phyloP scores from a whole-genome alignment of 495 filamentous ascomycete species.

The Lasiosphaeris hirsuta region DNA sequence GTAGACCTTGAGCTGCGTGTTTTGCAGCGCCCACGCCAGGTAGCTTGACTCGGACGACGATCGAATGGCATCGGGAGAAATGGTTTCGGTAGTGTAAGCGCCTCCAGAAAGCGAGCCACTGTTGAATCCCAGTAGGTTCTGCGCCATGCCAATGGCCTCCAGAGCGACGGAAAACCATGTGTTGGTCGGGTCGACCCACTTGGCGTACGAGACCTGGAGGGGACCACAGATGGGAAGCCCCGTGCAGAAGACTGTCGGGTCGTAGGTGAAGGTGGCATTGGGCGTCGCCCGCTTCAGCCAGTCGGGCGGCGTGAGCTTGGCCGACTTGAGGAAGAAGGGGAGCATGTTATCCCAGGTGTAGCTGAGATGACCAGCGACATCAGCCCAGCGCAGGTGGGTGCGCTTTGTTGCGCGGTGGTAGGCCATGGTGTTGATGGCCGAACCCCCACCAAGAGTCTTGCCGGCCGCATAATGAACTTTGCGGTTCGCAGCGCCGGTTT shows the following conservation, averaged over 20 bases:
- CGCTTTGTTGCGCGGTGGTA: constrained; percentile 37
- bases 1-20: constrained; percentile 31
- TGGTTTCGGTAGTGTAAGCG: constrained; percentile 27
- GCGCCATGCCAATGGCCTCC: constrained; percentile 30
- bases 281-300: constrained; percentile 16
- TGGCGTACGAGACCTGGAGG: constrained; percentile 18
- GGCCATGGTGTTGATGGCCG: constrained; percentile 52
- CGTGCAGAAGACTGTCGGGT: constrained; percentile 18
- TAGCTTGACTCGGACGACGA: constrained; percentile 25
- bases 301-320: constrained; percentile 33
- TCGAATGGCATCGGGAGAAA: constrained; percentile 20
- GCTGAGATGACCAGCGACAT: constrained; percentile 39
- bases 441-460: constrained; percentile 44
- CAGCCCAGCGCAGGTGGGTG: constrained; percentile 47
- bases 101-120: constrained; percentile 36
- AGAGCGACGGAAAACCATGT: constrained; percentile 37
- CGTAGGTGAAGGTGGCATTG: constrained; percentile 27
- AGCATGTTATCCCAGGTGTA: constrained; percentile 45
- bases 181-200: constrained; percentile 26
- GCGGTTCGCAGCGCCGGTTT: constrained; percentile 29
- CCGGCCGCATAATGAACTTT: constrained; percentile 39
- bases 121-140: constrained; percentile 28
- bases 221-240: constrained; percentile 18
- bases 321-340: constrained; percentile 42
- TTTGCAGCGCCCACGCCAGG: constrained; percentile 19